Base-by-base conservation (phyloP, 2,329 filamentous ascomycete genomes). In the Colletotrichum musicola region DNA sequence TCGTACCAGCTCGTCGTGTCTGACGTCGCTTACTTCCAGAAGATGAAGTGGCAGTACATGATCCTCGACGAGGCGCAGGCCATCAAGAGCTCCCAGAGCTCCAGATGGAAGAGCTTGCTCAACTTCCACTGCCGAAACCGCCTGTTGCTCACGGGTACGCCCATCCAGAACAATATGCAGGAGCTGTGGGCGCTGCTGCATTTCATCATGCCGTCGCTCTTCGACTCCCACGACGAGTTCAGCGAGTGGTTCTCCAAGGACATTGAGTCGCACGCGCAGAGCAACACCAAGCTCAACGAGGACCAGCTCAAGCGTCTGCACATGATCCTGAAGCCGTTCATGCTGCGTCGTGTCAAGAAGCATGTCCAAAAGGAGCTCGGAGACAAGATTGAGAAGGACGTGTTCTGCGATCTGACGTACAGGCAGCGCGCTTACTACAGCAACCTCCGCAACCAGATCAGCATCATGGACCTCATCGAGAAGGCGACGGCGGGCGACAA, bases 41-140 rank as follows among this genome's bases (percentile, higher is more conserved):
- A 98, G 85, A 96, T 99, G 87, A 93, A 93, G 75, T 99, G 96
- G 96, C 96, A 98, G 82, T 98, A 99, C 84, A 99, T 99, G 96
- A 98, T 99, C 79, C 88, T 99, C 47, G 96, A 99, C 75, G 96
- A 99, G 81, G 96, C 96, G 1, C 96, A 99, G 78, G 96, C 96
- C 73, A 98, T 99, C 89, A 99, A 99, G 85, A 98, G 95, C 71
- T 98, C 96, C 0, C 90, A 93, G 75, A 98, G 94, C 83, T 97
- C 95, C 16, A 90, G 96, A 77, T 99, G 96, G 96, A 99, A 98
- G 87, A 95, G 92, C 73, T 81, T 99, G 72, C 86, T 99, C 54
- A 92, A 92, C 58, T 98, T 98, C 86, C 93, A 97, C 78, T 98
- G 95, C 82, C 92, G 96, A 69, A 99, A 98, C 81, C 90, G 96